Percentiles rank a stretch among this genome's conserved stretches.
These are phyloP conservation scores for Russula earlei DNA, from an alignment of 768 basidiomycete species.

Conservation along the genomic window DNA sequence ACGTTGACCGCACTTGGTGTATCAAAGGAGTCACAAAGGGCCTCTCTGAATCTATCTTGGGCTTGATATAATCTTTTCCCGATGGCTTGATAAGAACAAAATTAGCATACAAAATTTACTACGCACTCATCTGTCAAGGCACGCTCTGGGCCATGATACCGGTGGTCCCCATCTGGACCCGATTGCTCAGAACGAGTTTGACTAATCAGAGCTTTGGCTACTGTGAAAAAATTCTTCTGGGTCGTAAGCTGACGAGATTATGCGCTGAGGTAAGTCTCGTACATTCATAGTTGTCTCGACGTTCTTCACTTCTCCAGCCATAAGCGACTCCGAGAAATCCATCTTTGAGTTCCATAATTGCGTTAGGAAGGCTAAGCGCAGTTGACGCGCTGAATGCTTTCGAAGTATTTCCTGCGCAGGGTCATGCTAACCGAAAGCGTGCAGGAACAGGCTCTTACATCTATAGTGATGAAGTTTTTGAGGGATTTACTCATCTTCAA, in stretches of 20 bases:
- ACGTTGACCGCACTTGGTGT: slow-evolving; percentile 75
- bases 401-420: slow-evolving; percentile 67
- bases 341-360: slow-evolving; percentile 90
- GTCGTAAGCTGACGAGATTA: background rate
- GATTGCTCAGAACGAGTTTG: slow-evolving; percentile 42
- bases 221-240: slow-evolving; percentile 85
- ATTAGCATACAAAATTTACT: background rate
- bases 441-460: slow-evolving; percentile 38
- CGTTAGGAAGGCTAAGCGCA: slow-evolving; percentile 84
- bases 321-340: slow-evolving; percentile 86
- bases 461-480: slow-evolving; percentile 98
- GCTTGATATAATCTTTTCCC: slow-evolving; percentile 55
- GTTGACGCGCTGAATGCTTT: slow-evolving; percentile 75
- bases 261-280: slow-evolving; percentile 22
- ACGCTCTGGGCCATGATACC: slow-evolving; percentile 56
- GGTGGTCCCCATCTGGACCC: slow-evolving; percentile 51
- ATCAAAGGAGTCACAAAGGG: slow-evolving; percentile 96
- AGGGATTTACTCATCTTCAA: slow-evolving; percentile 99
- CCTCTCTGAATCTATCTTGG: slow-evolving; percentile 70
- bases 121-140: slow-evolving; percentile 57
- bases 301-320: slow-evolving; percentile 82
- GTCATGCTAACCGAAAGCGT: slow-evolving; percentile 7
- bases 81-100: slow-evolving; percentile 5
- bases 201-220: slow-evolving; percentile 68
- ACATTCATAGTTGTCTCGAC: slow-evolving; percentile 84